phyloP scores from a whole-genome alignment of 140 eudicot genomes.

The Stevia rebaudiana region DNA sequence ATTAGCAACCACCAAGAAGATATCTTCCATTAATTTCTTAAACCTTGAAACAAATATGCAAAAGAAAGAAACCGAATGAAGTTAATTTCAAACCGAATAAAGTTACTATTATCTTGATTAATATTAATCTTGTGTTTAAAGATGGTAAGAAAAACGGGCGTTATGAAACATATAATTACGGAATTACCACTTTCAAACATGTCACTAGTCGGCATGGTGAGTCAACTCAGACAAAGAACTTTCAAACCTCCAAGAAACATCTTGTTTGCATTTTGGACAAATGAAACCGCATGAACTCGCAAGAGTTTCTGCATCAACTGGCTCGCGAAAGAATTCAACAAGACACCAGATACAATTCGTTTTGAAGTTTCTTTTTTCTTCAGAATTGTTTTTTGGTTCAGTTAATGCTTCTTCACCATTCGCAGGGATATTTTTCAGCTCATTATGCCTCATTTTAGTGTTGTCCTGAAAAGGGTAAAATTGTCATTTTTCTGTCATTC shows the following conservation, averaged over 20 bases:
- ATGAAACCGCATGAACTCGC: slow-evolving; percentile 13
- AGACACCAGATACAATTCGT: slow-evolving; percentile 23
- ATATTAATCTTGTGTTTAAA: neutral
- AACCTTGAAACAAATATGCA: slow-evolving; percentile 4
- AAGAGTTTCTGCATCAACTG: slow-evolving; percentile 19
- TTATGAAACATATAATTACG: neutral
- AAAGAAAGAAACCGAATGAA: slow-evolving; percentile 9
- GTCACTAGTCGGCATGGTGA: slow-evolving; percentile 14
- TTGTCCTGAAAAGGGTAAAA: neutral
- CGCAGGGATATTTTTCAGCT: neutral
- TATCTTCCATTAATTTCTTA: slow-evolving; percentile 16
- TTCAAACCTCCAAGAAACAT: neutral
- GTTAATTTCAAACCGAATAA: no score
- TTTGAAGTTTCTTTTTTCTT: slow-evolving; percentile 13
- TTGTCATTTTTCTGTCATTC: neutral
- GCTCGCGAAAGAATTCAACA: slow-evolving; percentile 12
- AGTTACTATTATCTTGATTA: neutral
- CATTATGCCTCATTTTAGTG: neutral
- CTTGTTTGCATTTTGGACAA: slow-evolving; percentile 25
- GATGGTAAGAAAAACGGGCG: neutral
- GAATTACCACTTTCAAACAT: slow-evolving; percentile 9
- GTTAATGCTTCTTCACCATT: slow-evolving; percentile 21
- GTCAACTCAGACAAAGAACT: neutral
- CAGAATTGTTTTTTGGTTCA: slow-evolving; percentile 1
- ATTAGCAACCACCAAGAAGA: slow-evolving; percentile 5